Percentiles rank a stretch among this genome's conserved stretches.
Conservation (phyloP, 2,329 filamentous ascomycete genomes). For the Fusarium sp. region DNA sequence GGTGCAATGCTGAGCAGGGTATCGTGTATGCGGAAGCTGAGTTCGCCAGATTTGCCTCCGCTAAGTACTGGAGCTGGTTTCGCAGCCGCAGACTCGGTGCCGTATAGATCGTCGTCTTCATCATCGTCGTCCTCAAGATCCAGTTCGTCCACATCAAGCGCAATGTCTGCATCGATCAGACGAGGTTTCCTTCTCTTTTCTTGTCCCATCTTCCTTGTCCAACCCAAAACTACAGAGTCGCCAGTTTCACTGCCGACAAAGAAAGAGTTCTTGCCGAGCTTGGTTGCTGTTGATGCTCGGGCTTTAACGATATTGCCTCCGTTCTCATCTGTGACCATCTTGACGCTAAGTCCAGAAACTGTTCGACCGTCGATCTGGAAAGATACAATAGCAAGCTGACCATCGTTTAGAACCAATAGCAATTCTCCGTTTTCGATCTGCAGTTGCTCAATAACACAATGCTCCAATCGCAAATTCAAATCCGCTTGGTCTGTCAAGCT, state of each 20-base stretch:
- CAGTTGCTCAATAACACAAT: conserved; percentile 80
- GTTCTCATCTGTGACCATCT: conserved; percentile 69
- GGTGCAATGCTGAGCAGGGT: conserved; percentile 81
- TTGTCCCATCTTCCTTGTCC: conserved; percentile 74
- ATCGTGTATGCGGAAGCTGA: conserved; percentile 82
- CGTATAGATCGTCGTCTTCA: conserved; percentile 70
- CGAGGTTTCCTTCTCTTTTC: conserved; percentile 74
- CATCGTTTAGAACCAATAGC: conserved; percentile 82
- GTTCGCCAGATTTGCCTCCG: conserved; percentile 67
- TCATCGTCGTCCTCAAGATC: conserved; percentile 71
- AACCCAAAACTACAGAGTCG: conserved; percentile 84
- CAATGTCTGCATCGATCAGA: conserved; percentile 64
- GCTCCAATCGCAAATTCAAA: conserved; percentile 82
- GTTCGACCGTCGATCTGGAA: conserved; percentile 92
- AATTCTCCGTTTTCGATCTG: conserved; percentile 83
- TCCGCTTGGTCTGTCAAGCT: conserved; percentile 87
- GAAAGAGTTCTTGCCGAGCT: conserved; percentile 73
- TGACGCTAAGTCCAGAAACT: conserved; percentile 86
- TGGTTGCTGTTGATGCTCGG: conserved; percentile 75
- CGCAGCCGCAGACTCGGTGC: conserved; percentile 71
- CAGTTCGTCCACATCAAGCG: conserved; percentile 62
- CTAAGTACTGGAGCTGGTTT: conserved; percentile 58
- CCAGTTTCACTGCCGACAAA: conserved; percentile 89
- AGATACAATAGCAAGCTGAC: conserved; percentile 77
- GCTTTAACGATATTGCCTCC: conserved; percentile 72